Evolutionary conservation across 202 grass and related monocot species (phyloP), one percentile per base, ranked within the genome.

Genomic region (Setaria italica): DNA sequence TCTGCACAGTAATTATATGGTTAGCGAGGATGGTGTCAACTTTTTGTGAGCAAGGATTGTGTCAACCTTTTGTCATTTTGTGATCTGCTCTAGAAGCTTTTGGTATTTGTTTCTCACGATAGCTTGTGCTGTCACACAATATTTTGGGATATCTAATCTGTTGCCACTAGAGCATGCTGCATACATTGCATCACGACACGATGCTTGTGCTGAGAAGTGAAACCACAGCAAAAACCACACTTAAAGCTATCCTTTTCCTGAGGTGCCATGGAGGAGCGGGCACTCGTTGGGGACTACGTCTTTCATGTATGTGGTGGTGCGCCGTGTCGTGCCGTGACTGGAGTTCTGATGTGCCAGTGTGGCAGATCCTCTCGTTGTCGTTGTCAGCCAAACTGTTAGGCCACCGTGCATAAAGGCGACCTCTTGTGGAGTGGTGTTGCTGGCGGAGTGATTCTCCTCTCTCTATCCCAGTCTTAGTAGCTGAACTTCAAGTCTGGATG

Each of bases 191-290:
- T 3, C 33, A 68, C 67, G 46, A 32, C 46, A 55, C 35, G 6
- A 5, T 53, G 13, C 5, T 63, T 5, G 3, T 29, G 56, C 30
- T 83, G n/a, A 51, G 69, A 15, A 51, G 45, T 42, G 74, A 50
- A 75, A 66, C 17, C 4, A 9, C 20, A 39, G 20, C 46, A 43
- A 62, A 29, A 55, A 5, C 7, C 56, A 39, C 42, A 74, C 5
- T 62, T 46, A 4, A 4, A 34, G 20, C 30, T 39, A 67, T 32
- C 34, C 32, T 7, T 68, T 41, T 56, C 21, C 16, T 14, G 20
- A 5, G 54, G 46, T 72, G 76, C 39, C 76, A 72, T 48, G 53
- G 37, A 32, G 66, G 43, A 62, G 19, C 72, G 32, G 67, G 42
- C 65, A 72, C 56, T 62, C 14, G 53, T 21, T 62, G 20, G 55